Base-by-base conservation (phyloP, 2,329 filamentous ascomycete species). In the Onygenales sp. region DNA sequence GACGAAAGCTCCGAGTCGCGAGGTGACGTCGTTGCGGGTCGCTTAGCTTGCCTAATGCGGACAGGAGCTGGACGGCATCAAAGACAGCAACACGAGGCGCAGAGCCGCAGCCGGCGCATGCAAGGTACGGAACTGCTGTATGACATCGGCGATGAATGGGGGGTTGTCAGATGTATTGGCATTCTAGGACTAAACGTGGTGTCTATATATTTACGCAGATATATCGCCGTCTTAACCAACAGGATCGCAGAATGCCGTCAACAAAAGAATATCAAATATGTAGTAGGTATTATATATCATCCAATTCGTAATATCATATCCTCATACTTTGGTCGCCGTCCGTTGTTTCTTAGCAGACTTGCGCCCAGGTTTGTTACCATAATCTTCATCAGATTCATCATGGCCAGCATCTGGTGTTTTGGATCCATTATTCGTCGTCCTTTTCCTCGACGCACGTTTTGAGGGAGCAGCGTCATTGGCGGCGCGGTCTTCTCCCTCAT, bases 401-500 rank as follows among this genome's bases (percentile, higher is more conserved):
- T 4, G 27, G 11, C 45, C 49, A 45, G 36, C 11, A 13, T 47
- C 14, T 3, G 14, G 7, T 10, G 13, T n/a, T 11, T 45, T 13
- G 11, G 9, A 14, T 2, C 42, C 33, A 14, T 32, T 32, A 52
- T 39, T 32, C 17, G 31, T 21, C 13, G 27, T n/a, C 14, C 42
- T 44, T 46, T 52, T 52, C 32, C 42, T 31, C 11, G 10, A 13
- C 8, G n/a, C 3, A 7, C 33, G n/a, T 14, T 45, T 45, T 55
- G 52, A 49, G 45, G 47, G 49, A 52, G 54, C 45, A 8, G 49
- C 27, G 37, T 49, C 50, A 17, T 49, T 37, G 32, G 45, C 45
- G 31, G 55, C 49, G 50, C 58, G 53, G 32, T 36, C 50, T 31
- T 32, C 54, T 9, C 46, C 48, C 36, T 42, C 56, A 6, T 42